These are phyloP conservation scores for Phytophthora crassamura DNA, from an alignment of 352 stramenopile genomes.

Conservation along the genomic window DNA sequence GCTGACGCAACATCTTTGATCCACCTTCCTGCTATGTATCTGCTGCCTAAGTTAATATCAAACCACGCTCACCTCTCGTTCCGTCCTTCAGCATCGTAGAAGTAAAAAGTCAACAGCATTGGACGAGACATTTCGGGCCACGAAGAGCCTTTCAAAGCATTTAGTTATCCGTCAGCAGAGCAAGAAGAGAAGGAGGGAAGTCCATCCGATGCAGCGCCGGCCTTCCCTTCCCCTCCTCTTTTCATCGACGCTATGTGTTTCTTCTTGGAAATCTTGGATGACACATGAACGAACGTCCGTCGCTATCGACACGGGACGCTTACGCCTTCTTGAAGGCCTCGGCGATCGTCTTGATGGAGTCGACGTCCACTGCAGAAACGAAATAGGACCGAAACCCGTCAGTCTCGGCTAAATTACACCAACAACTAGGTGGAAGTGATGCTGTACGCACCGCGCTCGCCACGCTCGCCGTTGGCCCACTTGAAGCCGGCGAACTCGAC, in stretches of 20 bases:
- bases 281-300: constrained; percentile 9
- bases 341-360: constrained; percentile 86
- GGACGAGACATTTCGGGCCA: constrained; percentile 27
- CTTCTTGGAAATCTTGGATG: constrained; percentile 19
- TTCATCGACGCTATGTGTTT: constrained; percentile 28
- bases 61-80: constrained; percentile 17
- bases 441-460: constrained; percentile 64
- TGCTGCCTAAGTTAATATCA: constrained; percentile 32
- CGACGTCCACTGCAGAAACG: constrained; percentile 56
- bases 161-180: constrained; percentile 34
- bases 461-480: constrained; percentile 84
- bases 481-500: constrained; percentile 89
- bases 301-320: constrained; percentile 22
- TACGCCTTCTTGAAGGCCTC: constrained; percentile 84
- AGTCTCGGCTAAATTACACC: constrained; percentile 2
- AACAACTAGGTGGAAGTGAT: background rate
- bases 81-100: background rate
- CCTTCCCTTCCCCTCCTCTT: background rate
- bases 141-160: constrained; percentile 39
- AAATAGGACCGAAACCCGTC: background rate
- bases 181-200: constrained; percentile 9
- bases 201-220: background rate
- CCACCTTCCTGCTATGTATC: constrained; percentile 9
- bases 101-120: constrained; percentile 5
- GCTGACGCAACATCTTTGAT: constrained; percentile 1